Evolutionary conservation across 495 filamentous ascomycete species (phyloP), one percentile per base, ranked within the genome.

Genomic region (Aspergillus ostianus): DNA sequence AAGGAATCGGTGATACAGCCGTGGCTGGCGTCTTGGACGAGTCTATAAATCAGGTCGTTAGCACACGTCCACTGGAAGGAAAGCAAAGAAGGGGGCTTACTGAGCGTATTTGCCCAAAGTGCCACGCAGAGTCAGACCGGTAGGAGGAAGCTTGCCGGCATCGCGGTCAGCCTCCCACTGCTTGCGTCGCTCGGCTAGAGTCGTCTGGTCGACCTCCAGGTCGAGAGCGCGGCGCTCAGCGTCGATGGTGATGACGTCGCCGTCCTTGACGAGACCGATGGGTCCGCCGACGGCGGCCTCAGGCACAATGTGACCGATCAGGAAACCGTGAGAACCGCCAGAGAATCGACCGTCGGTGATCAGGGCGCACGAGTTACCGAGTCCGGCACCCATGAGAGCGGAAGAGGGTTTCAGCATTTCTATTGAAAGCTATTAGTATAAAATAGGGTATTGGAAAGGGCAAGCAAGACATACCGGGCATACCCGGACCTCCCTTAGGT

Each of bases 401-500:
- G 91, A 89, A 45, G 83, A 87, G 15, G 93, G 89, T 68, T 88
- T 91, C 45, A 96, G 82, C 79, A 96, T 93, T 77, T 98, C 93
- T 54, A 27, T 1, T 21, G 18, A 23, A 4, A 1, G 13, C 30
- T 27, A 47, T 57, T 61, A 62, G 51, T 51, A 26, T 29, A 23
- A 5, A 20, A 18, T 29, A 32, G 20, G 23, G 7, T 0, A 2
- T 6, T 21, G 15, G 10, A 19, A 17, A 5, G 27, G 12, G 15
- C 17, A 18, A 17, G 5, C 0, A 27, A 30, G 29, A 67, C 90
- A 10, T 68, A 76, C 73, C 72, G 61, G 94, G 94, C 94, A 98
- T 98, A 32, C 94, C 94, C 5, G 94, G 94, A 0, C 93, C 94
- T 67, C 94, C 94, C 72, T 91, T 92, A 30, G 94, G 94, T 0